Conservation (phyloP, 2,329 filamentous ascomycete genomes). For the Talaromyces atroroseus region DNA sequence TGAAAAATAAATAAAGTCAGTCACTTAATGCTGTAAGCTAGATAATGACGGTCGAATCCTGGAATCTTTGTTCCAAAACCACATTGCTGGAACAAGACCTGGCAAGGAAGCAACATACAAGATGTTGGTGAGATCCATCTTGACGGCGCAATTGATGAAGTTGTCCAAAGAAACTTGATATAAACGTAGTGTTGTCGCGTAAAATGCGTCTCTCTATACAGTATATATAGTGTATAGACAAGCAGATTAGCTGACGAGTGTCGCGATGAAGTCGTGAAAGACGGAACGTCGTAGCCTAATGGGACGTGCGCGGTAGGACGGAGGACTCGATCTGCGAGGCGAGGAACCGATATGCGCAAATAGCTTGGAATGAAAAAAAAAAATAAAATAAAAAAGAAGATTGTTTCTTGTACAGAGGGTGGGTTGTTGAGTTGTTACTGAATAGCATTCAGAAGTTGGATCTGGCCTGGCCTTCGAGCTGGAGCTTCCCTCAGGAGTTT, state of each 20-base stretch:
- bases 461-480: neutral
- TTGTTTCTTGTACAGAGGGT: neutral
- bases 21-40: slow-evolving; percentile 20
- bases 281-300: slow-evolving; percentile 9
- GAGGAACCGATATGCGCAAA: neutral
- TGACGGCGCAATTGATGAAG: slow-evolving; percentile 17
- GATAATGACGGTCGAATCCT: neutral
- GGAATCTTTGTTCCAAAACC: neutral
- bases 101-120: slow-evolving; percentile 59
- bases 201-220: neutral
- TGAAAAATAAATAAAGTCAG: slow-evolving; percentile 14
- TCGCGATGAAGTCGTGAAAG: neutral
- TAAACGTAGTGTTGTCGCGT: neutral
- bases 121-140: slow-evolving; percentile 87
- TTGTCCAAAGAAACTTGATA: neutral
- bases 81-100: neutral
- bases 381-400: neutral
- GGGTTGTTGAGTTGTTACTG: neutral
- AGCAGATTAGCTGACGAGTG: neutral
- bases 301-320: neutral
- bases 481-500: slow-evolving; percentile 9
- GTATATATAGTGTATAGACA: neutral
- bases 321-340: neutral
- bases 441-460: neutral
- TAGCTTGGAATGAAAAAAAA: no score